These are phyloP conservation scores for Aspergillus tanneri DNA, from an alignment of 2,329 filamentous ascomycete genomes.

Conservation along the genomic window DNA sequence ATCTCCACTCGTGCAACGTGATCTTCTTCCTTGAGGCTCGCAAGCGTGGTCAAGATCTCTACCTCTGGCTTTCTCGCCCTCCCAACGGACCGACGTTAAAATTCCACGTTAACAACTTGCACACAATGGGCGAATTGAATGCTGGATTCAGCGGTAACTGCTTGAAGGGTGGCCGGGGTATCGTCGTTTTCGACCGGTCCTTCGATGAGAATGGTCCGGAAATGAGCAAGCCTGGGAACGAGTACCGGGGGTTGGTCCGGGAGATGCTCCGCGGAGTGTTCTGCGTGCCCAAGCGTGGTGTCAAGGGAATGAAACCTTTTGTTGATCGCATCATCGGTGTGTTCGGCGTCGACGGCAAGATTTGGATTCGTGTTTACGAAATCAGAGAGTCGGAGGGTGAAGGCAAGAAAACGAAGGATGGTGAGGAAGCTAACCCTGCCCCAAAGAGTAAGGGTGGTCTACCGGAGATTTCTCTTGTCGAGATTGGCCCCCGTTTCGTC, in stretches of 20 bases:
- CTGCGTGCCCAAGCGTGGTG: slow-evolving; percentile 78
- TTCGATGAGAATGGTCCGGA: slow-evolving; percentile 77
- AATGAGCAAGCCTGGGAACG: slow-evolving; percentile 58
- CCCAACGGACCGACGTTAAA: slow-evolving; percentile 77
- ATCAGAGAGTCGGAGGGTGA: slow-evolving; percentile 76
- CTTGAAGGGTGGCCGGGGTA: slow-evolving; percentile 84
- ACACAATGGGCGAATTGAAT: slow-evolving; percentile 95
- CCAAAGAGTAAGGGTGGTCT: slow-evolving; percentile 54
- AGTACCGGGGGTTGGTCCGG: slow-evolving; percentile 60
- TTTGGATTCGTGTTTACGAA: slow-evolving; percentile 96
- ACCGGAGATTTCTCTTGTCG: slow-evolving; percentile 78
- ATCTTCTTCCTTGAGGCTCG: slow-evolving; percentile 92
- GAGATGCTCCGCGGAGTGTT: slow-evolving; percentile 89
- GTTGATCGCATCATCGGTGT: slow-evolving; percentile 94
- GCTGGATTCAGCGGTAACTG: slow-evolving; percentile 85
- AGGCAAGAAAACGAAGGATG: slow-evolving; percentile 48
- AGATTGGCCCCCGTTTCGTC: slow-evolving; percentile 92
- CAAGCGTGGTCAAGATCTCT: slow-evolving; percentile 84
- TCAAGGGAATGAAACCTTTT: slow-evolving; percentile 90
- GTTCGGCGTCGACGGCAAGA: slow-evolving; percentile 85
- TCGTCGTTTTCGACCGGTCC: slow-evolving; percentile 85
- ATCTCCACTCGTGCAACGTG: slow-evolving; percentile 91
- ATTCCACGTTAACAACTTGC: slow-evolving; percentile 59
- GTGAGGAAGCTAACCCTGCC: slow-evolving; percentile 39
- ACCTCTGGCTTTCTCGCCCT: slow-evolving; percentile 88